Evolutionary conservation across 139 green algal genomes (phyloP).

Genomic region (Micractinium conductrix): DNA sequence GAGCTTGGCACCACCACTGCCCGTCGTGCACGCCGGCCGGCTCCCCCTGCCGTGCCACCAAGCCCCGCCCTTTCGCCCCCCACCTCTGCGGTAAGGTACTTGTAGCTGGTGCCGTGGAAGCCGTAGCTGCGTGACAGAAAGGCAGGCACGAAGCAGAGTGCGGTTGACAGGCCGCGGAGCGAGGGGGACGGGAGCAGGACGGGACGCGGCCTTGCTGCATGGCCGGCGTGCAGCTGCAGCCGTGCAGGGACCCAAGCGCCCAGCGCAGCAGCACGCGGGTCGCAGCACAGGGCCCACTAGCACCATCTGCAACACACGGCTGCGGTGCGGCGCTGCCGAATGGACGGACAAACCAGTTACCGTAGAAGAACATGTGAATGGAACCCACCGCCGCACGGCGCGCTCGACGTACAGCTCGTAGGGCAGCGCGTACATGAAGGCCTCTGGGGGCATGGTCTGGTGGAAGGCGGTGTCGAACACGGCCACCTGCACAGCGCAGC

Average conservation of each 20-base stretch:
- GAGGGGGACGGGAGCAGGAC: background rate
- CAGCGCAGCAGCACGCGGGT: too few relatives aligned
- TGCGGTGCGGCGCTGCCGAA: too few relatives aligned
- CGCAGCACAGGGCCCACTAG: too few relatives aligned
- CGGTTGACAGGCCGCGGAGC: background rate
- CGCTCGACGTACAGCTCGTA: slow-evolving; percentile 76
- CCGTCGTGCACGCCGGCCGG: too few relatives aligned
- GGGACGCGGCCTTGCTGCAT: too few relatives aligned
- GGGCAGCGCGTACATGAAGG: slow-evolving; percentile 90
- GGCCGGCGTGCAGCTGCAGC: background rate
- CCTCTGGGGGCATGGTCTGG: slow-evolving; percentile 79
- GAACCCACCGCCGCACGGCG: slow-evolving; percentile 47
- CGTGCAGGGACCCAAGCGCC: too few relatives aligned
- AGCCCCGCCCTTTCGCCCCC: too few relatives aligned
- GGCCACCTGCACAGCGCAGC: slow-evolving; percentile 77
- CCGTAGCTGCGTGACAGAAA: slow-evolving; percentile 67
- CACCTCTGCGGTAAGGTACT: slow-evolving; percentile 65
- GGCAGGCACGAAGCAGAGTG: background rate
- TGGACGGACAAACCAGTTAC: too few relatives aligned
- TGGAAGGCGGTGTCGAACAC: slow-evolving; percentile 97
- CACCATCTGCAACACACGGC: too few relatives aligned
- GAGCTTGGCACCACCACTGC: too few relatives aligned
- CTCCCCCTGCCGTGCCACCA: too few relatives aligned
- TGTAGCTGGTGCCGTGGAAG: slow-evolving; percentile 91
- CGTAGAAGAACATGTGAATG: too few relatives aligned